Percentiles rank a stretch among this genome's conserved stretches.
These are phyloP conservation scores for Venturia pyrina DNA, from an alignment of 2,329 filamentous ascomycete genomes.

Conservation along the genomic window DNA sequence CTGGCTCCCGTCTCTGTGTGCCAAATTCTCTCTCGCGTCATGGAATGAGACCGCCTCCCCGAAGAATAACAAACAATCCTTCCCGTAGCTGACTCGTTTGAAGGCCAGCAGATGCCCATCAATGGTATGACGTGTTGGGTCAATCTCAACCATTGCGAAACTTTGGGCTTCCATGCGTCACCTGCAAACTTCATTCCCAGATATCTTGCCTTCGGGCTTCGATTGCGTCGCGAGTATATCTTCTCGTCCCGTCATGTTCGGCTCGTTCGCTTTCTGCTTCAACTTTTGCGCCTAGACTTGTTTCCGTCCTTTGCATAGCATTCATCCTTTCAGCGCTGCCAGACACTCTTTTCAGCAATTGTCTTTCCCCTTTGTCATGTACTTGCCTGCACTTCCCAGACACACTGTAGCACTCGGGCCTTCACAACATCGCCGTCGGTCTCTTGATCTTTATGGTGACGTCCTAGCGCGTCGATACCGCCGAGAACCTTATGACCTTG, in stretches of 20 bases:
- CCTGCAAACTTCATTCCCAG: background rate
- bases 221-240: background rate
- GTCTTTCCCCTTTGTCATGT: background rate
- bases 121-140: background rate
- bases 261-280: background rate
- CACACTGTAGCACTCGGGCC: background rate
- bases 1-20: background rate
- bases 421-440: background rate
- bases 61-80: background rate
- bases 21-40: background rate
- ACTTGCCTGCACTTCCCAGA: background rate
- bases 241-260: background rate
- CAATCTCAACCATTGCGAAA: background rate
- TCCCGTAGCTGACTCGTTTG: background rate
- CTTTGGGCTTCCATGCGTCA: background rate
- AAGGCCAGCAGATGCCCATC: background rate
- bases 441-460: background rate
- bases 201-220: background rate
- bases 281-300: background rate
- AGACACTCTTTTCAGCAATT: background rate
- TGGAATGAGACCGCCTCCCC: background rate
- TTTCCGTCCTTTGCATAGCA: background rate
- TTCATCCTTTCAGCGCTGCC: background rate
- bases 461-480: background rate
- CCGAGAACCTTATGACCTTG: constrained; percentile 1